Conservation (phyloP, 257 asterid genomes). For the Nicotiana tabacum region DNA sequence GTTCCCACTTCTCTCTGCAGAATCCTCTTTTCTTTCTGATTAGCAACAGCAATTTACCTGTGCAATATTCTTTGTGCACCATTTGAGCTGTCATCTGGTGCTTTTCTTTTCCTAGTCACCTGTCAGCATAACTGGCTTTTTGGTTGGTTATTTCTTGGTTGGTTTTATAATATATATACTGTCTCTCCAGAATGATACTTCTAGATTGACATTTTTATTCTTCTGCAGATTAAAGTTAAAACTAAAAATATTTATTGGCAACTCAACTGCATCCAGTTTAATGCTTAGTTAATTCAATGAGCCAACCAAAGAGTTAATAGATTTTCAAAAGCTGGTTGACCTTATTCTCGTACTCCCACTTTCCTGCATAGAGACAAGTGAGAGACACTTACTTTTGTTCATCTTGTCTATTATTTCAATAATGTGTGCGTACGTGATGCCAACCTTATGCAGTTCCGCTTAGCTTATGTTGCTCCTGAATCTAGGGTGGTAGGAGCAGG, state of each 20-base stretch:
- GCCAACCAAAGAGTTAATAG: not conserved
- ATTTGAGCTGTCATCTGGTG: not conserved
- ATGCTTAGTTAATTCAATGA: not conserved
- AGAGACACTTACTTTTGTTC: constrained; percentile 5
- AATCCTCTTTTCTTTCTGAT: not conserved
- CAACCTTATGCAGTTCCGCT: constrained; percentile 70
- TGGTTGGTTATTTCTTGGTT: constrained; percentile 2
- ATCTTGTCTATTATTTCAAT: not conserved
- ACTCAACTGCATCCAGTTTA: not conserved
- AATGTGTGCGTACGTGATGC: not conserved
- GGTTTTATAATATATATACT: not conserved
- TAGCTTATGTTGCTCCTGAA: constrained; percentile 86
- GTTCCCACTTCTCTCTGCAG: not conserved
- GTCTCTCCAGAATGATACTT: not conserved
- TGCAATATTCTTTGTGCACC: not conserved
- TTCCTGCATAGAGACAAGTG: not conserved
- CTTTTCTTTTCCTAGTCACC: not conserved
- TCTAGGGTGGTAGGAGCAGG: constrained; percentile 84
- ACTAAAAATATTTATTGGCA: not conserved
- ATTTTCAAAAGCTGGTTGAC: constrained; percentile 2
- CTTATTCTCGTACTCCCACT: not conserved
- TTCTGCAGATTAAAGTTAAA: not conserved
- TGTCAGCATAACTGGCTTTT: not conserved
- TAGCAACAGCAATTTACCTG: not conserved
- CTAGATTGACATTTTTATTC: not conserved